Evolutionary conservation across 495 filamentous ascomycete species (phyloP), one percentile per base, ranked within the genome.

Genomic region (Aspergillus indologenus): DNA sequence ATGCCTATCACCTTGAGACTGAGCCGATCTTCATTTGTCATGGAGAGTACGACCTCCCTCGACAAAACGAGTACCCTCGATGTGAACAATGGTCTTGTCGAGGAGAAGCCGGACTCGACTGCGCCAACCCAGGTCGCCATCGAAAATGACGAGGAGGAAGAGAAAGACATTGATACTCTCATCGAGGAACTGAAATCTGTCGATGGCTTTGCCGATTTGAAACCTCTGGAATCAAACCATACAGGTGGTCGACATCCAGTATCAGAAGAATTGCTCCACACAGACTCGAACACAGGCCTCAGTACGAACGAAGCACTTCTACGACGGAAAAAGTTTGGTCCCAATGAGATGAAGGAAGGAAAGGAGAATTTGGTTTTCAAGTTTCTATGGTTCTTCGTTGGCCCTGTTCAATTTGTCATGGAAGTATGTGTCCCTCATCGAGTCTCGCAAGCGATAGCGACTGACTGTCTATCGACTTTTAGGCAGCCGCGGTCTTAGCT

Each of bases 381-480:
- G 75, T 95, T 96, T 69, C 70, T 95, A 21, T 78, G 77, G 58
- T 94, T 88, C 78, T 96, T 96, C 76, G 80, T 92, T 63, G 91
- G 91, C 61, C 91, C 91, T 31, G 92, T 96, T 66, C 91, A 96
- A 70, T 92, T 91, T 75, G 91, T 95, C 69, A 96, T 96, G 91
- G 89, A 93, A 83, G 87, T 90, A 77, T 50, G 68, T 56, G 12
- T n/a, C 5, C 17, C 42, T 22, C 29, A 59, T 24, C 54, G 1
- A 21, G 22, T 46, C 12, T 14, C 0, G 18, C 18, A 19, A 60
- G 40, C 40, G 24, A 8, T 9, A 42, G 3, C 40, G 3, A 34
- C 11, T 17, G 53, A 47, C 52, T 62, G 21, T 11, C 6, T 51
- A 12, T 44, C 40, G 21, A 52, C 15, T 53, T 40, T 59, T 65